These are phyloP conservation scores for Phaeosphaeriaceae sp. DNA, from an alignment of 2,329 filamentous ascomycete genomes.

Conservation along the genomic window DNA sequence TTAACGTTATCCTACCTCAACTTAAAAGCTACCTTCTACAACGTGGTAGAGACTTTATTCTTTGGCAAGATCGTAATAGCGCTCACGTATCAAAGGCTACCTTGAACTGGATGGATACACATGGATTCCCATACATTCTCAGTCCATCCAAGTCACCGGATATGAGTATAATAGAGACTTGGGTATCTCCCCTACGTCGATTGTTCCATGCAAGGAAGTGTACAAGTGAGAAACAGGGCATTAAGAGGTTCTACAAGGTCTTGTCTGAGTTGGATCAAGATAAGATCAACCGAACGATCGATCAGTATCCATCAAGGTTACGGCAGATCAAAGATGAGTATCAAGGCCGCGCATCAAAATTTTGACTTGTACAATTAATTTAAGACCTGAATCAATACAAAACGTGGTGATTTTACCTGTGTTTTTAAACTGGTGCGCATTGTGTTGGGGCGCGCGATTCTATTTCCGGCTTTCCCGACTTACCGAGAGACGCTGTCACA, in stretches of 20 bases:
- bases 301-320: not conserved
- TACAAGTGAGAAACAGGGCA: not conserved
- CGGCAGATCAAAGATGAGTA: not conserved
- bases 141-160: conserved; percentile 2
- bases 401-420: not conserved
- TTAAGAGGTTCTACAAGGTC: not conserved
- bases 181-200: not conserved
- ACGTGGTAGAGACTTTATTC: too few species aligned
- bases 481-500: not conserved
- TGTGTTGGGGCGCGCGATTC: not conserved
- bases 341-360: not conserved
- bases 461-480: not conserved
- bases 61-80: too few species aligned
- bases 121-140: conserved; percentile 3
- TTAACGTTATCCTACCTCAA: too few species aligned
- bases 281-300: not conserved
- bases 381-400: not conserved
- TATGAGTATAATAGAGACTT: conserved; percentile 11
- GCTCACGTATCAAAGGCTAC: conserved; percentile 1
- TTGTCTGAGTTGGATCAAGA: not conserved
- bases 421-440: not conserved
- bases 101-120: conserved; percentile 1
- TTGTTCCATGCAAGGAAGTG: not conserved
- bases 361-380: not conserved
- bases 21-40: too few species aligned